Evolutionary conservation across 495 filamentous ascomycete genomes (phyloP), one percentile per base, ranked within the genome.

Genomic region (Chlorociboria aeruginascens): DNA sequence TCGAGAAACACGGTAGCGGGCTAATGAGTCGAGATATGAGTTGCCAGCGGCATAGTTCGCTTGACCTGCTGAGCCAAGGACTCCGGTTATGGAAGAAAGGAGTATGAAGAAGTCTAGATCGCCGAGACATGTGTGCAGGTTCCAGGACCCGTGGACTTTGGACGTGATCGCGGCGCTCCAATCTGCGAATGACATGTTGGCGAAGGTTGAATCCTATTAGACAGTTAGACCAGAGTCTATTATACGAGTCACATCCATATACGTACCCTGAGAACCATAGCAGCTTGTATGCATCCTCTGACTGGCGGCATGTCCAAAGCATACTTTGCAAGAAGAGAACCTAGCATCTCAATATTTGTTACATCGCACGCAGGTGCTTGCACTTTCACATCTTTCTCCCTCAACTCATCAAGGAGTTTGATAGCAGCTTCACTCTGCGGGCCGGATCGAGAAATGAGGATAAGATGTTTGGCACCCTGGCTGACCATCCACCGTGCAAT

Each of bases 101-200:
- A 70, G 67, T 14, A 82, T 63, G 60, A 83, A 82, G 66, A 84
- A 84, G 57, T 82, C 80, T 0, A 83, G 69, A 63, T 4, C 61
- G 36, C 31, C 56, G 9, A 81, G 64, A 3, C 56, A 53, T 31
- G 69, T 57, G 56, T 82, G 76, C 43, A 82, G 60, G 56, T 80
- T 71, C 66, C 68, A 66, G 11, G 64, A 25, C 9, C 17, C 17
- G 14, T 8, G 8, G n/a, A 35, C 33, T 35, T 35, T 35, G 8
- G 33, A n/a, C n/a, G 33, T n/a, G n/a, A 35, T 8, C 8, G 8
- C n/a, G 8, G 8, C 33, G 8, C n/a, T 35, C 33, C 33, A 35
- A 8, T 35, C 33, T n/a, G 33, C 8, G 33, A 8, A n/a, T 8
- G 8, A 8, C 33, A 35, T 35, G n/a, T 35, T n/a, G 8, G 33